phyloP scores from a whole-genome alignment of 345 rosid genomes.

The Capsella bursapastoris region DNA sequence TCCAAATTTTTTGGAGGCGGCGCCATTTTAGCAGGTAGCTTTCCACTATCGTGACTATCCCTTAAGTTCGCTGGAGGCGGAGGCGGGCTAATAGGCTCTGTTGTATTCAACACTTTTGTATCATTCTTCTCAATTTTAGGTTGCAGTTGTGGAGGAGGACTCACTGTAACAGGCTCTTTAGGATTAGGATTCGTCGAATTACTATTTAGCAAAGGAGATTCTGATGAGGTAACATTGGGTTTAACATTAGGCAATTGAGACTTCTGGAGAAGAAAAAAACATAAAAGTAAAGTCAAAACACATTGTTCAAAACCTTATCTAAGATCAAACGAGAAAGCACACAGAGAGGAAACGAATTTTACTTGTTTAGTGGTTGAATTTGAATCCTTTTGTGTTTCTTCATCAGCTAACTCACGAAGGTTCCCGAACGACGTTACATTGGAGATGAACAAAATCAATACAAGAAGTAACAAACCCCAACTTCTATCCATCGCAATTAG shows the following conservation, averaged over 20 bases:
- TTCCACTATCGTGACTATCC: constrained; percentile 22
- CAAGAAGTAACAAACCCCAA: constrained; percentile 45
- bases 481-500: constrained; percentile 49
- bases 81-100: constrained; percentile 41
- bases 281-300: constrained; percentile 8
- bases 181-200: constrained; percentile 43
- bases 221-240: constrained; percentile 36
- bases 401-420: constrained; percentile 47
- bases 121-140: constrained; percentile 34
- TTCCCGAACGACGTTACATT: constrained; percentile 41
- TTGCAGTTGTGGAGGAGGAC: constrained; percentile 39
- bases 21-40: constrained; percentile 18
- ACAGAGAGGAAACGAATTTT: constrained; percentile 19
- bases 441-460: constrained; percentile 55
- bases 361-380: constrained; percentile 46
- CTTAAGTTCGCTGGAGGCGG: constrained; percentile 44
- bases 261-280: constrained; percentile 47
- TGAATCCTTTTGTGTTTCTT: constrained; percentile 37
- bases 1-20: constrained; percentile 32
- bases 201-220: constrained; percentile 13
- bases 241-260: constrained; percentile 46
- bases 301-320: constrained; percentile 21
- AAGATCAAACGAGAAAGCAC: constrained; percentile 2
- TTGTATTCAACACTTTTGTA: constrained; percentile 19
- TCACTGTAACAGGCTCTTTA: constrained; percentile 32